Conservation (phyloP, 768 basidiomycete species). For the Rubroboletus satanas region DNA sequence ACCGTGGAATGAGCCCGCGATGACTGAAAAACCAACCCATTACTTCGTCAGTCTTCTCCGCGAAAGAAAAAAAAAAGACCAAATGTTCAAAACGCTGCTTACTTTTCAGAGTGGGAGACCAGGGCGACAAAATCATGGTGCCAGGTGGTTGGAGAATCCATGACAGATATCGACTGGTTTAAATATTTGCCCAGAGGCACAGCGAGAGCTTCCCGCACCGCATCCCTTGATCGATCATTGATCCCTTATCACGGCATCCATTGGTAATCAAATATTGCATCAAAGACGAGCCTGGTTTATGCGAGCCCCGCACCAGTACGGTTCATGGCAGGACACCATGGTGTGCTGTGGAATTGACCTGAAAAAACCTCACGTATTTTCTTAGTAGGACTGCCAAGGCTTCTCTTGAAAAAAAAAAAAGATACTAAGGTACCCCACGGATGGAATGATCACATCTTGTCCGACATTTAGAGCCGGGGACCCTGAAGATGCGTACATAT, state of each 20-base stretch:
- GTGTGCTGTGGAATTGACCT: too few species aligned
- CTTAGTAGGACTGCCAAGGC: too few species aligned
- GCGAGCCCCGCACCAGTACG: neutral
- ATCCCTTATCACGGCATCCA: constrained; percentile 7
- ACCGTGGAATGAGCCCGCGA: constrained; percentile 13
- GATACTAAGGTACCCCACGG: too few species aligned
- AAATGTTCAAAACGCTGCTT: neutral
- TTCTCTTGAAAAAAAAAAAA: too few species aligned
- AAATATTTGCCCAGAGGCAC: neutral
- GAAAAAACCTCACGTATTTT: too few species aligned
- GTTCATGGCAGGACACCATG: neutral
- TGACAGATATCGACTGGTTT: neutral
- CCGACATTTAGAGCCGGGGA: neutral
- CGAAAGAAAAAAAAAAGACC: neutral
- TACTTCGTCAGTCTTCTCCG: neutral
- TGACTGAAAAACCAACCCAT: constrained; percentile 6
- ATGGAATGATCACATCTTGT: too few species aligned
- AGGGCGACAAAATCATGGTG: neutral
- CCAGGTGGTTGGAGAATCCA: neutral
- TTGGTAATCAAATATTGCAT: neutral
- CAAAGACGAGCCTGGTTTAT: neutral
- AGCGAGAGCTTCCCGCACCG: neutral
- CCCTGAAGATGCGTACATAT: neutral
- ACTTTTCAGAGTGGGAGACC: constrained; percentile 17
- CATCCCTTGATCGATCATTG: too few species aligned